Base-by-base conservation (phyloP, 352 stramenopile species). In the Globisporangium mamillatum region DNA sequence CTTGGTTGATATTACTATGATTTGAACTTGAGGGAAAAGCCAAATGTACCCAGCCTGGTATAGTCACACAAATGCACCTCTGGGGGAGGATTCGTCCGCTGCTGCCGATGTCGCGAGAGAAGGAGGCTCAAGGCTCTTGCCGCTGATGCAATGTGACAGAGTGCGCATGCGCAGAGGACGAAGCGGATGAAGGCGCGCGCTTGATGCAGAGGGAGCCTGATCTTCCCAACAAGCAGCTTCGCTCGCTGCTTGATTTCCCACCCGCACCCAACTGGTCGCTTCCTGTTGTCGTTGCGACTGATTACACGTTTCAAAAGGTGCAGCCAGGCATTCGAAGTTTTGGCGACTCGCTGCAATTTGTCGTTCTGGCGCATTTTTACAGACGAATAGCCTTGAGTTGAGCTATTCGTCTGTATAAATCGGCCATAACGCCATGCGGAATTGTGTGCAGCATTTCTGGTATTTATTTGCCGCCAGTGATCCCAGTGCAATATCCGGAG, bases 71-170 rank as follows among this genome's bases (percentile, higher is more conserved):
- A 22, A 60, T 32, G 20, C 56, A 62, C 56, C 56, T 50, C 56
- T 50, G 18, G 14, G 16, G 1, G 27, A 7, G 18, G 9, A 22
- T 20, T 62, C 32, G 56, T 50, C 32, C 20, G 14, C 20, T 61
- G 7, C 32, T 36, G 32, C 32, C 4, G 32, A 0, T 9, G 56
- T 12, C n/a, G 44, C 6, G 22, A 27, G 5, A n/a, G 27, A 10
- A 34, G 25, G 20, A 32, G 44, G 24, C 5, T 34, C 25, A 22
- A 16, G 10, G 29, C 34, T 60, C 25, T 63, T 62, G 63, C 53
- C n/a, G 36, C 25, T 62, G 7, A 60, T 48, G 63, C 53, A 53
- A n/a, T 38, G 63, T 34, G 63, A 25, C 16, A 68, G 34, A 50
- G 41, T 50, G 41, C 1, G 41, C 41, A 50, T 50, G 41, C 16